Evolutionary conservation across 179 eudicot genomes (phyloP).

Genomic region (Kewa caespitosa): DNA sequence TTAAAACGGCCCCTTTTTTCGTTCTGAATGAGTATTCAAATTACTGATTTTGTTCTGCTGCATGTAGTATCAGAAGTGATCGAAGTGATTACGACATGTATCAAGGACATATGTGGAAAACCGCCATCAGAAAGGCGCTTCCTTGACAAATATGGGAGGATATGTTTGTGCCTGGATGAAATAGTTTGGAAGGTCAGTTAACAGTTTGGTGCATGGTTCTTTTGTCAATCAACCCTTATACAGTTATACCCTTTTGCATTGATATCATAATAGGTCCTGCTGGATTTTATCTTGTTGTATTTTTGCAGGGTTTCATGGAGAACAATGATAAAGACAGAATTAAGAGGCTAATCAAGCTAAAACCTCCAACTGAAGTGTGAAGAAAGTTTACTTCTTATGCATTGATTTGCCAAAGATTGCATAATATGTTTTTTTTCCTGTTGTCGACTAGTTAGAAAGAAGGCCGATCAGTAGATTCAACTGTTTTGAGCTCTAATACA

Average conservation of each 20-base stretch:
- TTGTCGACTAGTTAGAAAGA: too few relatives aligned
- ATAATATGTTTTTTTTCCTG: too few relatives aligned
- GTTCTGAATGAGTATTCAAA: too few relatives aligned
- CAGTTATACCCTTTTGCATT: not conserved
- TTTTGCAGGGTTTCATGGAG: constrained; percentile 64
- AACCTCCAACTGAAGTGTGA: constrained; percentile 69
- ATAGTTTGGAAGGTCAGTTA: constrained; percentile 29
- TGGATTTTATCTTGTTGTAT: not conserved
- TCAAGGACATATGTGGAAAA: constrained; percentile 26
- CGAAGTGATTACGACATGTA: constrained; percentile 13
- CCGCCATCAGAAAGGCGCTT: constrained; percentile 30
- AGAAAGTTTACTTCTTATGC: not conserved
- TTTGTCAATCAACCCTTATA: not conserved
- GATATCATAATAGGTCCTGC: not conserved
- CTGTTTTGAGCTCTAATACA: too few relatives aligned
- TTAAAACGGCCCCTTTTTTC: not conserved
- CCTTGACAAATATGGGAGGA: constrained; percentile 30
- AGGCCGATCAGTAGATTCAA: too few relatives aligned
- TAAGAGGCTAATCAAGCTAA: constrained; percentile 62
- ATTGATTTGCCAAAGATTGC: too few relatives aligned
- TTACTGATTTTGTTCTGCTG: not conserved
- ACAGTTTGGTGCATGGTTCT: not conserved
- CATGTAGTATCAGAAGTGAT: constrained; percentile 27
- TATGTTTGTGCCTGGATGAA: constrained; percentile 27
- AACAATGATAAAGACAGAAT: constrained; percentile 68